Evolutionary conservation across 225 moss, liverwort and hornwort species (phyloP), one percentile per base, ranked within the genome.

Genomic region (Ulota crispa): DNA sequence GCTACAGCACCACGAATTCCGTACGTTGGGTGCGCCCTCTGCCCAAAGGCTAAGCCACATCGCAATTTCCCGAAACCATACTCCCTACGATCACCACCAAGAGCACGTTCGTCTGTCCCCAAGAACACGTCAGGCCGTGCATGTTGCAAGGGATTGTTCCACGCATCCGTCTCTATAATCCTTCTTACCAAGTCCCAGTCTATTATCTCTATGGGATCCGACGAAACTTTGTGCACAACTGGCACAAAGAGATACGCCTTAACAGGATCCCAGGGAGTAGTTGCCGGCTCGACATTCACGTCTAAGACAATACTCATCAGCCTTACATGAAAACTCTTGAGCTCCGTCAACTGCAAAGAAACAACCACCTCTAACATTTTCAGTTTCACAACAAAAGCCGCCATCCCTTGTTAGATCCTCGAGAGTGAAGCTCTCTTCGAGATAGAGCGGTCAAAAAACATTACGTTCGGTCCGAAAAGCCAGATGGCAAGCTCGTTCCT

Each of bases 241-340:
- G 99, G 99, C 68, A 93, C 96, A 93, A 99, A 99, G 76, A 99
- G 92, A 83, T 99, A 99, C 13, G 99, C 96, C 78, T 99, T 99
- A 42, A 96, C 83, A 62, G 99, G 96, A 86, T 99, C 99, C 99
- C 99, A 99, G 13, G 99, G 99, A 74, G 99, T 99, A 65, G 92
- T 94, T 64, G 67, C 83, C 59, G 99, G 99, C 82, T 99, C 99
- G 72, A 99, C 99, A 67, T 99, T 94, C 78, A 99, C 96, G 76
- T 99, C 99, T 74, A 99, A 86, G 56, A 96, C 99, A 83, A 99
- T 99, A 72, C 96, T 96, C 99, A 96, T 99, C 78, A 99, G 94
- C 81, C 99, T 86, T 41, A 99, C 99, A 85, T 99, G 99, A 78
- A 99, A 99, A 84, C 92, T 93, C 88, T 96, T 99, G 82, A 99